These are phyloP conservation scores for Xylaria grammica DNA, from an alignment of 495 filamentous ascomycete species.

Conservation along the genomic window DNA sequence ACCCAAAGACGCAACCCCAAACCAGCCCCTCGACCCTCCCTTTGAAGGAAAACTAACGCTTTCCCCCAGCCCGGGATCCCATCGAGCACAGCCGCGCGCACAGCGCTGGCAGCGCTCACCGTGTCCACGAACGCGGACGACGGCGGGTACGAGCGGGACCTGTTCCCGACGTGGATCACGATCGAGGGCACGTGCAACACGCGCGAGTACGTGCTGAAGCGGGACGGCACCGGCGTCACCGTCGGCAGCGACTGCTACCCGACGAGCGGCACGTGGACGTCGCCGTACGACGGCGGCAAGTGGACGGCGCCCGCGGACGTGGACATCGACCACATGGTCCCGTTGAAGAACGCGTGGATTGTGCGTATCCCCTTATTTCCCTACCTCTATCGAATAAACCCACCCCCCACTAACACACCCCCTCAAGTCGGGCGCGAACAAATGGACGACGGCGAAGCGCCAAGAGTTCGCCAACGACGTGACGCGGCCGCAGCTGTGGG, in stretches of 20 bases:
- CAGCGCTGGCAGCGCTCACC: slow-evolving; percentile 59
- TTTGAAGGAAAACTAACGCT: background rate
- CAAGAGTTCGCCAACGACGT: slow-evolving; percentile 76
- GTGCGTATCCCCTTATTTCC: slow-evolving; percentile 39
- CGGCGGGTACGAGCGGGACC: slow-evolving; percentile 61
- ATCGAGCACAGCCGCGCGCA: slow-evolving; percentile 54
- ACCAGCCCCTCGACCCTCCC: background rate
- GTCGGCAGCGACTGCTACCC: slow-evolving; percentile 58
- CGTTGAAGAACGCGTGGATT: slow-evolving; percentile 76
- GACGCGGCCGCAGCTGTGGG: slow-evolving; percentile 69
- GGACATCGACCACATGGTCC: slow-evolving; percentile 80
- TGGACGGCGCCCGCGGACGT: slow-evolving; percentile 71
- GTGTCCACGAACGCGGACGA: slow-evolving; percentile 59
- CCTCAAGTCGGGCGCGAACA: slow-evolving; percentile 52
- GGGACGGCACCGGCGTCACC: slow-evolving; percentile 66
- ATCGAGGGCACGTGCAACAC: slow-evolving; percentile 66
- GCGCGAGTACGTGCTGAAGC: slow-evolving; percentile 67
- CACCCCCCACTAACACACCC: no score
- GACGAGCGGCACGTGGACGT: slow-evolving; percentile 65
- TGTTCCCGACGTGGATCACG: slow-evolving; percentile 73
- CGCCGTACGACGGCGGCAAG: slow-evolving; percentile 70
- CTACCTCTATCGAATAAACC: background rate
- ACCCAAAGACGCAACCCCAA: no score
- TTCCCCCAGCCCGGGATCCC: slow-evolving; percentile 63
- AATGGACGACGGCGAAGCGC: slow-evolving; percentile 67